A percentile compares a stretch with the other conserved stretches of the same genome.
Evolutionary conservation across 2,329 filamentous ascomycete species (phyloP).

Genomic region (Venturia carpophila): DNA sequence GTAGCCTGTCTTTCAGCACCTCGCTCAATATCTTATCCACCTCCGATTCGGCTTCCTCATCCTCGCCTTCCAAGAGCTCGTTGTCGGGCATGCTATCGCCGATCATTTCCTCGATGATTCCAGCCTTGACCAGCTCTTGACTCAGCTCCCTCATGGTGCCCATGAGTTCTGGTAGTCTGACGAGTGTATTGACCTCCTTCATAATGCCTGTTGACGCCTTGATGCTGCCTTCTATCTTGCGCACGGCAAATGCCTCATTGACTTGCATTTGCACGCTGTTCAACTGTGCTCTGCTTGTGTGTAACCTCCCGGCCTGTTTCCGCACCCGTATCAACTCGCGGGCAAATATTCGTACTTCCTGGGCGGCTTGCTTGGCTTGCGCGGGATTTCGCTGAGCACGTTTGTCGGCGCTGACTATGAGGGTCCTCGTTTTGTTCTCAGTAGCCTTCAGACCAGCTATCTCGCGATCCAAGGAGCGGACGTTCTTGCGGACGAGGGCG

Average conservation of each 20-base stretch:
- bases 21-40: slow-evolving; percentile 91
- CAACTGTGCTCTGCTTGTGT: slow-evolving; percentile 85
- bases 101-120: slow-evolving; percentile 97
- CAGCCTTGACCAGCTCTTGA: slow-evolving; percentile 83
- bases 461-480: slow-evolving; percentile 90
- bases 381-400: slow-evolving; percentile 55
- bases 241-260: slow-evolving; percentile 87
- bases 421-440: slow-evolving; percentile 66
- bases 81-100: slow-evolving; percentile 73
- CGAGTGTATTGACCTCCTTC: slow-evolving; percentile 87
- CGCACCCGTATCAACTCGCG: slow-evolving; percentile 78
- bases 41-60: slow-evolving; percentile 71
- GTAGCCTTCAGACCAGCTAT: slow-evolving; percentile 69
- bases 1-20: slow-evolving; percentile 70
- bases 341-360: slow-evolving; percentile 82
- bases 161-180: slow-evolving; percentile 76
- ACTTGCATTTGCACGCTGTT: slow-evolving; percentile 95
- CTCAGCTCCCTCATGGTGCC: slow-evolving; percentile 84
- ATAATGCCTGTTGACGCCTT: slow-evolving; percentile 82
- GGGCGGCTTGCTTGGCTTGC: slow-evolving; percentile 67
- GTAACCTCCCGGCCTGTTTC: slow-evolving; percentile 63
- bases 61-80: slow-evolving; percentile 60
- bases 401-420: slow-evolving; percentile 74
- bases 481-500: slow-evolving; percentile 76
- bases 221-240: slow-evolving; percentile 92